A percentile compares a stretch with the other conserved stretches of the same genome.
These are phyloP conservation scores for Euclidium syriacum DNA, from an alignment of 345 rosid genomes.

Conservation along the genomic window DNA sequence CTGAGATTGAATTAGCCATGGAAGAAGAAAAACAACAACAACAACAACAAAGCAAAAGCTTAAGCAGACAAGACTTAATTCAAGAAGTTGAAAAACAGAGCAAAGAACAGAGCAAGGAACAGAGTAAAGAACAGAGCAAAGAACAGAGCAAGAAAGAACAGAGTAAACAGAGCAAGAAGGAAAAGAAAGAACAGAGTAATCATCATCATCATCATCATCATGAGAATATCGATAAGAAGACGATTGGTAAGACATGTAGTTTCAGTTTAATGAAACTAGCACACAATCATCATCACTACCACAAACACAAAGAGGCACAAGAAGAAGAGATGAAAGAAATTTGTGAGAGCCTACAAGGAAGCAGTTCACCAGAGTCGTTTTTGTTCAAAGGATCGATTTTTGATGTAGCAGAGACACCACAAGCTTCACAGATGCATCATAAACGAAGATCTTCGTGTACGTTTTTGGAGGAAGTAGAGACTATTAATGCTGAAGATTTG, in stretches of 20 bases:
- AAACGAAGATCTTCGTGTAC: constrained; percentile 38
- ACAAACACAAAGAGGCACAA: constrained; percentile 29
- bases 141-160: constrained; percentile 16
- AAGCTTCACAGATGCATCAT: constrained; percentile 25
- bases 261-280: constrained; percentile 48
- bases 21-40: constrained; percentile 30
- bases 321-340: constrained; percentile 24
- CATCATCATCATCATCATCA: neutral
- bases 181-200: constrained; percentile 18
- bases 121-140: constrained; percentile 23
- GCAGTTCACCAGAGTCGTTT: constrained; percentile 30
- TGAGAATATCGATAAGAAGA: constrained; percentile 23
- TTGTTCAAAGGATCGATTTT: constrained; percentile 74
- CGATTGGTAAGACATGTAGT: constrained; percentile 41
- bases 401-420: constrained; percentile 51
- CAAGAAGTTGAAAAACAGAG: constrained; percentile 17
- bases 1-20: constrained; percentile 31
- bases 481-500: constrained; percentile 40
- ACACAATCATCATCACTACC: constrained; percentile 13
- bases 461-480: constrained; percentile 39
- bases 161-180: constrained; percentile 20
- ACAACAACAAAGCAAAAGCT: too few relatives aligned
- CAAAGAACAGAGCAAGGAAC: neutral
- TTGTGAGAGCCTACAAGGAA: constrained; percentile 24
- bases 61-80: constrained; percentile 24